phyloP scores from a whole-genome alignment of 2,329 filamentous ascomycete species.

The Penicillium italicum region DNA sequence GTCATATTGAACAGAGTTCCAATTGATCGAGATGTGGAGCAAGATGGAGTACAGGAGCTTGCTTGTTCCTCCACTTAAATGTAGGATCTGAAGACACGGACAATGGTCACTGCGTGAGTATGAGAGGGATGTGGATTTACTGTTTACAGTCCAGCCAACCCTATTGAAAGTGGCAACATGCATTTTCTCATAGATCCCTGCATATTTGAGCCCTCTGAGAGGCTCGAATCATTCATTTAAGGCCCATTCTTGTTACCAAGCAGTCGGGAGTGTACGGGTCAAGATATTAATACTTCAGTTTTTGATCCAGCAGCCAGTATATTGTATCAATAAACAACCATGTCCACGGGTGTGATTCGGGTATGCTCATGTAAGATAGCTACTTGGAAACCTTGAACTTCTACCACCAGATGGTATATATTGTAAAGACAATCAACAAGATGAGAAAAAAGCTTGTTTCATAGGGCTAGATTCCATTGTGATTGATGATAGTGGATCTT shows the following conservation, averaged over 20 bases:
- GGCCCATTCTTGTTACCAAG: neutral
- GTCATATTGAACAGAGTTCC: slow-evolving; percentile 19
- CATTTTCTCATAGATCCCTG: neutral
- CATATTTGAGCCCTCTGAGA: neutral
- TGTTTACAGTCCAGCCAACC: neutral
- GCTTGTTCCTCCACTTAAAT: slow-evolving; percentile 11
- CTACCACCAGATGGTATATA: no score
- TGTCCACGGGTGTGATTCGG: neutral
- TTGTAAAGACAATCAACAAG: neutral
- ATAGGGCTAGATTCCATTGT: neutral
- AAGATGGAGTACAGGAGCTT: slow-evolving; percentile 13
- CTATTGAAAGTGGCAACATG: neutral
- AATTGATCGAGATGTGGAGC: slow-evolving; percentile 12
- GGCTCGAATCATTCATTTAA: neutral
- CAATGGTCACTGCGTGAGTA: slow-evolving; percentile 10
- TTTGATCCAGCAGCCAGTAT: neutral
- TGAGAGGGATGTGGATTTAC: neutral
- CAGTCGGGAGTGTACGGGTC: neutral
- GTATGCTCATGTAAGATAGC: neutral
- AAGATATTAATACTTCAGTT: neutral
- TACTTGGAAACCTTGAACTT: neutral
- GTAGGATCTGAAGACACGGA: neutral
- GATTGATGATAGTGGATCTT: neutral
- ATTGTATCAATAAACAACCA: neutral
- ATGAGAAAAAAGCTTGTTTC: no score